phyloP scores from a whole-genome alignment of 805 yeast species.

The Yarrowia porcina region DNA sequence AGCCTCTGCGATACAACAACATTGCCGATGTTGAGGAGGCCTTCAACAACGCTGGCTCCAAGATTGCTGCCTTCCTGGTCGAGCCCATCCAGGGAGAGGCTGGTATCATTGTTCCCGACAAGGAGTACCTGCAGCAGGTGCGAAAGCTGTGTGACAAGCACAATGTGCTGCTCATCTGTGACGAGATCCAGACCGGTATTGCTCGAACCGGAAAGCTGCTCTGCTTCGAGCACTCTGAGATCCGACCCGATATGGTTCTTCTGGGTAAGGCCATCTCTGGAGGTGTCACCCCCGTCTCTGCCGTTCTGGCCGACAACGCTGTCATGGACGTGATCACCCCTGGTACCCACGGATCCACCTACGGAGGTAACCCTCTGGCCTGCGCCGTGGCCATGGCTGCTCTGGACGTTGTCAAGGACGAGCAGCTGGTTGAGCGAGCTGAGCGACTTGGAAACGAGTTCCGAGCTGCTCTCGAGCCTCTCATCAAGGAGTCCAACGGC shows the following conservation, averaged over 20 bases:
- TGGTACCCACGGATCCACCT: constrained; percentile 96
- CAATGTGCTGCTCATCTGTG: constrained; percentile 87
- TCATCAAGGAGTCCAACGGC: constrained; percentile 42
- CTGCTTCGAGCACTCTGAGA: constrained; percentile 80
- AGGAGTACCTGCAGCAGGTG: constrained; percentile 70
- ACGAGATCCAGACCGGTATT: constrained; percentile 96
- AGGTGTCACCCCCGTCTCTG: constrained; percentile 89
- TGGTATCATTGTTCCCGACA: constrained; percentile 92
- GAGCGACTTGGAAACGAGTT: constrained; percentile 65
- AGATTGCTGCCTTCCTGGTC: constrained; percentile 82
- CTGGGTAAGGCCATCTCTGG: constrained; percentile 96
- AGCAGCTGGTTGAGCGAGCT: constrained; percentile 78
- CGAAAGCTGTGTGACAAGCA: constrained; percentile 71
- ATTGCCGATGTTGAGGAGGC: constrained; percentile 85
- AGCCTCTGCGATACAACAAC: constrained; percentile 73
- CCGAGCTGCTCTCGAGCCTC: constrained; percentile 44
- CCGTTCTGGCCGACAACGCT: constrained; percentile 83
- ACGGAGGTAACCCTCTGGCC: constrained; percentile 96
- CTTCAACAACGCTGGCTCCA: constrained; percentile 76
- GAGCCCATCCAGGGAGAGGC: constrained; percentile 99
- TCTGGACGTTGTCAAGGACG: constrained; percentile 82
- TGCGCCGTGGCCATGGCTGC: constrained; percentile 94
- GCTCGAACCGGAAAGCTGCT: constrained; percentile 95
- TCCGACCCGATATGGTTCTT: constrained; percentile 84
- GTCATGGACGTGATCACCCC: constrained; percentile 88